Conservation (phyloP, 345 rosid genomes). For the Corchorus olitorius region DNA sequence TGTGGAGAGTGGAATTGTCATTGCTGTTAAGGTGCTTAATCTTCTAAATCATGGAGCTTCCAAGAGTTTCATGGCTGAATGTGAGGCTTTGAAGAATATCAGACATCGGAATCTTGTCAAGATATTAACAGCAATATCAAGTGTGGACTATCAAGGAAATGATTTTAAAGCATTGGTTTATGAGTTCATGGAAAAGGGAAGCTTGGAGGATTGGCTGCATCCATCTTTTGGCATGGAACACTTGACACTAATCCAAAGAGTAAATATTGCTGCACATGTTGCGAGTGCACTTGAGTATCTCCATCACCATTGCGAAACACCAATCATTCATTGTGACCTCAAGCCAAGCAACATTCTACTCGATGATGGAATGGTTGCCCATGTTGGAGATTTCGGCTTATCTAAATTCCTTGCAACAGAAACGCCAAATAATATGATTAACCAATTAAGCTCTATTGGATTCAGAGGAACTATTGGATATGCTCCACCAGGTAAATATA, state of each 20-base stretch:
- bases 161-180: too few species aligned
- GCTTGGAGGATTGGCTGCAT: too few species aligned
- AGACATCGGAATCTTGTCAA: not conserved
- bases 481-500: slow-evolving; percentile 22
- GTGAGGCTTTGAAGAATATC: slow-evolving; percentile 36
- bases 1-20: not conserved
- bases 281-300: slow-evolving; percentile 24
- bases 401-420: slow-evolving; percentile 13
- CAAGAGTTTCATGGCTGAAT: slow-evolving; percentile 48
- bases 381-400: slow-evolving; percentile 21
- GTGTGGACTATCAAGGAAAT: too few species aligned
- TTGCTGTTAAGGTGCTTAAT: slow-evolving; percentile 45
- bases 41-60: slow-evolving; percentile 36
- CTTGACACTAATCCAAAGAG: too few species aligned
- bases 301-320: slow-evolving; percentile 8
- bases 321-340: slow-evolving; percentile 3
- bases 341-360: too few species aligned
- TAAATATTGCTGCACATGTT: not conserved
- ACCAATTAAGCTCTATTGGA: slow-evolving; percentile 21
- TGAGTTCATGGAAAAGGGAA: too few species aligned
- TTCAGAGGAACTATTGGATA: slow-evolving; percentile 16
- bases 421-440: not conserved
- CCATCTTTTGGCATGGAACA: too few species aligned
- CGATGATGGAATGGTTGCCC: too few species aligned
- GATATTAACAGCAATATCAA: too few species aligned